Evolutionary conservation across 352 stramenopile genomes (phyloP).

Genomic region (Phytophthora podocarpi): DNA sequence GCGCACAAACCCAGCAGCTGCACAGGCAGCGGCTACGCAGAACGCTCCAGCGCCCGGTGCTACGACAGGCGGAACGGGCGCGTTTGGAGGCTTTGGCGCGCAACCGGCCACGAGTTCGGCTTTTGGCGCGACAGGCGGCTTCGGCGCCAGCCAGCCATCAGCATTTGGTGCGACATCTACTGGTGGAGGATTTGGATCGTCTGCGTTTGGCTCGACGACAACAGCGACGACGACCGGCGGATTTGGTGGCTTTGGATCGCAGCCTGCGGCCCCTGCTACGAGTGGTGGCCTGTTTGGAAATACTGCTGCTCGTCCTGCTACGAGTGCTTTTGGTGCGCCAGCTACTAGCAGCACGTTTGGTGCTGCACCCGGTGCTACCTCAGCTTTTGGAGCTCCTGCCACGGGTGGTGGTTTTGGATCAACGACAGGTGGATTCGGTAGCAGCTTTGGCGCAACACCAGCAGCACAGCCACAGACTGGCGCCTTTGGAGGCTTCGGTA

Average conservation of each 20-base stretch:
- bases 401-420: slow-evolving; percentile 46
- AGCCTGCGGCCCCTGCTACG: slow-evolving; percentile 36
- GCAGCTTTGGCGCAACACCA: slow-evolving; percentile 53
- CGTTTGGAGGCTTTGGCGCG: slow-evolving; percentile 51
- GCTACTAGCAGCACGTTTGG: slow-evolving; percentile 49
- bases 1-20: slow-evolving; percentile 61
- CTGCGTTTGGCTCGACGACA: slow-evolving; percentile 40
- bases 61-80: slow-evolving; percentile 39
- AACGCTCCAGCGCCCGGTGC: slow-evolving; percentile 47
- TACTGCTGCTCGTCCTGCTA: slow-evolving; percentile 20
- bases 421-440: slow-evolving; percentile 49
- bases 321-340: slow-evolving; percentile 45
- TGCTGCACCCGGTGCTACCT: slow-evolving; percentile 35
- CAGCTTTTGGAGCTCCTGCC: slow-evolving; percentile 43
- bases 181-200: slow-evolving; percentile 41
- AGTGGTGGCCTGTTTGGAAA: slow-evolving; percentile 47
- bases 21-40: slow-evolving; percentile 46
- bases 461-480: slow-evolving; percentile 39
- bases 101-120: slow-evolving; percentile 38
- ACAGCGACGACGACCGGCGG: slow-evolving; percentile 26
- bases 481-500: slow-evolving; percentile 62
- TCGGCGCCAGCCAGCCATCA: slow-evolving; percentile 36
- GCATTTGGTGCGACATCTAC: slow-evolving; percentile 46
- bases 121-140: slow-evolving; percentile 48
- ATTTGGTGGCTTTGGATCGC: slow-evolving; percentile 62